Evolutionary conservation across 441 rosid species (phyloP).

Genomic region (Flueggea neowawraea): DNA sequence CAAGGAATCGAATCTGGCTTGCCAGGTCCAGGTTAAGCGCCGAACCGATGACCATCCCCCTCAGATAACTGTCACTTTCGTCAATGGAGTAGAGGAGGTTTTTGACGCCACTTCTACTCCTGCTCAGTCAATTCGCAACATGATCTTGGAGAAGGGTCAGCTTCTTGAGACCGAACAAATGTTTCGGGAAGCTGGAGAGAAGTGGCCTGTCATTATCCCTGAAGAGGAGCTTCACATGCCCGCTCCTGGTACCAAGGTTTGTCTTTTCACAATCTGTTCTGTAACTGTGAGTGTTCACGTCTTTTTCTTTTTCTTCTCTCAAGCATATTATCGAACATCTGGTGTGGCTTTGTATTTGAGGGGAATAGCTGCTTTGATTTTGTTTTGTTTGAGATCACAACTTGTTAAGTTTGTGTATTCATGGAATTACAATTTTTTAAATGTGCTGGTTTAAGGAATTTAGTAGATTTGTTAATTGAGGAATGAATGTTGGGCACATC

Average conservation of each 20-base stretch:
- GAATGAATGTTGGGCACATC: too few relatives aligned
- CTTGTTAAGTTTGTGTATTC: too few relatives aligned
- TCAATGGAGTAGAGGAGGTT: constrained; percentile 75
- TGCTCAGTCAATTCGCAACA: constrained; percentile 72
- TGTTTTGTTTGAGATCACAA: too few relatives aligned
- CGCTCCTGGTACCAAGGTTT: constrained; percentile 81
- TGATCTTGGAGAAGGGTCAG: constrained; percentile 87
- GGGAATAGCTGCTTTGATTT: too few relatives aligned
- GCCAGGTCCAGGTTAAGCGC: constrained; percentile 81
- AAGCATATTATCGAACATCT: too few relatives aligned
- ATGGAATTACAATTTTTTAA: too few relatives aligned
- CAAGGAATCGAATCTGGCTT: constrained; percentile 81
- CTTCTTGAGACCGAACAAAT: constrained; percentile 85
- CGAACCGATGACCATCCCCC: constrained; percentile 88
- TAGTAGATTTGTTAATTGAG: too few relatives aligned
- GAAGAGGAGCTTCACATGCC: constrained; percentile 63
- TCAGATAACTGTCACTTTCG: constrained; percentile 79
- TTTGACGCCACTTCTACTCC: constrained; percentile 75
- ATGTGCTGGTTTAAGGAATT: too few relatives aligned
- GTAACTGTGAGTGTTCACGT: not conserved
- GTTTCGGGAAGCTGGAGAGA: constrained; percentile 92
- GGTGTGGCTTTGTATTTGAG: too few relatives aligned
- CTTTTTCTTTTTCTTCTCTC: not conserved
- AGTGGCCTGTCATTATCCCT: constrained; percentile 89
- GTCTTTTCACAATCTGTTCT: not conserved